Conservation (phyloP, 306 rosid genomes). For the Pyrus bretschneideri region DNA sequence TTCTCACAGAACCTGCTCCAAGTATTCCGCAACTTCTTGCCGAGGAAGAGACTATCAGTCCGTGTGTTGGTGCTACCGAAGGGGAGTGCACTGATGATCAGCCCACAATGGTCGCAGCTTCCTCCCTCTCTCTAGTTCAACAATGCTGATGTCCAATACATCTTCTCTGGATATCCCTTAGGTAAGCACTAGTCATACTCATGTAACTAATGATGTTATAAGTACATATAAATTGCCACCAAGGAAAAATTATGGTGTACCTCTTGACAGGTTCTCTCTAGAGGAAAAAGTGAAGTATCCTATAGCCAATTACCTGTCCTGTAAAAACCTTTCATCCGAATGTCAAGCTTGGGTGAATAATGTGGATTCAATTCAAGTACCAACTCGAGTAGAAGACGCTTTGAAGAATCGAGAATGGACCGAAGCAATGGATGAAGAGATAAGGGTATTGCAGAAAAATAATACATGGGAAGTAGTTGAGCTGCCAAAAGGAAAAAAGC, state of each 20-base stretch:
- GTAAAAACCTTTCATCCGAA: no score
- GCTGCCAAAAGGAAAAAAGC: background rate
- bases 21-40: background rate
- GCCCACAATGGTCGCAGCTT: background rate
- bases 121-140: background rate
- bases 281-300: no score
- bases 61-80: no score
- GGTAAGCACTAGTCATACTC: background rate
- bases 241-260: background rate
- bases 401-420: background rate
- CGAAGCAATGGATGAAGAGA: background rate
- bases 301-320: no score
- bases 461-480: background rate
- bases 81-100: background rate
- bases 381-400: background rate
- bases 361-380: background rate
- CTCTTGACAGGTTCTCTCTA: no score
- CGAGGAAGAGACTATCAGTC: no score
- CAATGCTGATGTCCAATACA: background rate
- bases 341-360: no score
- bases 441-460: background rate
- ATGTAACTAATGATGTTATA: background rate
- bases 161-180: background rate
- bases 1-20: background rate
- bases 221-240: background rate